phyloP scores from a whole-genome alignment of 495 filamentous ascomycete species.

The Penicillium steckii region DNA sequence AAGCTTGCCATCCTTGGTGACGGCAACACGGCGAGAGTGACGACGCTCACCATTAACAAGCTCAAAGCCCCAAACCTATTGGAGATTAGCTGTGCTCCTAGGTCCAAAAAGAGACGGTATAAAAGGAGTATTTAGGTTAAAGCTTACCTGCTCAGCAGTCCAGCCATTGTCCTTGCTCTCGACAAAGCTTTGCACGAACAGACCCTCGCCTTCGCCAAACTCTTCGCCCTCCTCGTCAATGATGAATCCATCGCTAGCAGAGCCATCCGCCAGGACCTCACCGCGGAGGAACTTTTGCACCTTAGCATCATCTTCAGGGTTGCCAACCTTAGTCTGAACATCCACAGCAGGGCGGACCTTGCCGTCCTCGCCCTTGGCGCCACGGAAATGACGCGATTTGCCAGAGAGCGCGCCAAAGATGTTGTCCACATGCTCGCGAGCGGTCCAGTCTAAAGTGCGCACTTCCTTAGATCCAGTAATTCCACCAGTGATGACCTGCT shows the following conservation, averaged over 20 bases:
- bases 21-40: conserved; percentile 65
- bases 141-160: conserved; percentile 51
- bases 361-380: conserved; percentile 32
- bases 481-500: conserved; percentile 74
- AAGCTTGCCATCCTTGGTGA: conserved; percentile 60
- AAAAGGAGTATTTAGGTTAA: neutral
- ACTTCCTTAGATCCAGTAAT: conserved; percentile 69
- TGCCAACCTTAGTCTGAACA: conserved; percentile 31
- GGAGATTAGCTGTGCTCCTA: conserved; percentile 2
- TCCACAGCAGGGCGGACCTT: conserved; percentile 36
- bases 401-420: conserved; percentile 76
- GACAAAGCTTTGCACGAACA: conserved; percentile 48
- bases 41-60: conserved; percentile 57
- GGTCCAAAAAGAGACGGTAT: too few species aligned
- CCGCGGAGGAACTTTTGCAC: conserved; percentile 46
- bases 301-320: conserved; percentile 41
- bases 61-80: conserved; percentile 64
- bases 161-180: conserved; percentile 40
- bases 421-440: conserved; percentile 71
- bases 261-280: conserved; percentile 39
- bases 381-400: conserved; percentile 53
- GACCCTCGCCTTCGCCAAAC: conserved; percentile 38
- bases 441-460: conserved; percentile 67
- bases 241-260: conserved; percentile 33
- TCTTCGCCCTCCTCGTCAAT: conserved; percentile 37